Conservation (phyloP, 2,329 filamentous ascomycete species). For the Botrytis byssoidea region DNA sequence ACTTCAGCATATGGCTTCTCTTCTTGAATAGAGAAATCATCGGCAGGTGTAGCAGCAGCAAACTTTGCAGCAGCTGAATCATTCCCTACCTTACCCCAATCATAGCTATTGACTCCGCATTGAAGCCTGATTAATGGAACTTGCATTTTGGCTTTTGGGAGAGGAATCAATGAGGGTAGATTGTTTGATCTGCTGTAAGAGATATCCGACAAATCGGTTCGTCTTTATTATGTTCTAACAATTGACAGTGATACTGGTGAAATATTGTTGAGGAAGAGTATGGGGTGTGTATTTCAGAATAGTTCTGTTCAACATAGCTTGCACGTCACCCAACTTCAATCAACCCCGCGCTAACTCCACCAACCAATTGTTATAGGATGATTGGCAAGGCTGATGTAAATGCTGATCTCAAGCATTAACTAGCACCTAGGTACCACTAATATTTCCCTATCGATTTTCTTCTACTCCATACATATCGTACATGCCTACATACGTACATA, state of each 20-base stretch:
- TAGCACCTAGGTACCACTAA: background rate
- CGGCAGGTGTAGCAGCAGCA: slow-evolving; percentile 77
- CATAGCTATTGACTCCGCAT: slow-evolving; percentile 96
- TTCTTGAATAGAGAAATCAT: slow-evolving; percentile 72
- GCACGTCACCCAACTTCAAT: background rate
- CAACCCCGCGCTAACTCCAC: slow-evolving; percentile 13
- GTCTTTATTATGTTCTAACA: background rate
- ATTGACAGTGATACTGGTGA: background rate
- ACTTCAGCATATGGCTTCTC: slow-evolving; percentile 96
- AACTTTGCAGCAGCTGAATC: slow-evolving; percentile 87
- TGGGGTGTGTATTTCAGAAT: background rate
- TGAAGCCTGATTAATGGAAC: slow-evolving; percentile 82
- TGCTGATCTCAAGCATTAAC: background rate
- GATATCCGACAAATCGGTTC: background rate
- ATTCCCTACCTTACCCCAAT: slow-evolving; percentile 93
- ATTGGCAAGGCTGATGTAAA: background rate
- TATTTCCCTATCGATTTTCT: background rate
- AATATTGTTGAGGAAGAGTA: background rate
- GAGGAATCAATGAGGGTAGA: background rate
- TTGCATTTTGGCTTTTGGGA: slow-evolving; percentile 33
- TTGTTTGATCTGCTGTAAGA: background rate
- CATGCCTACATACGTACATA: background rate
- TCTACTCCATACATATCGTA: background rate
- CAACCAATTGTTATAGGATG: background rate
- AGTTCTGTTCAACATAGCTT: background rate